Evolutionary conservation across 2,329 filamentous ascomycete genomes (phyloP).

Genomic region (Plenodomus biglobosus): DNA sequence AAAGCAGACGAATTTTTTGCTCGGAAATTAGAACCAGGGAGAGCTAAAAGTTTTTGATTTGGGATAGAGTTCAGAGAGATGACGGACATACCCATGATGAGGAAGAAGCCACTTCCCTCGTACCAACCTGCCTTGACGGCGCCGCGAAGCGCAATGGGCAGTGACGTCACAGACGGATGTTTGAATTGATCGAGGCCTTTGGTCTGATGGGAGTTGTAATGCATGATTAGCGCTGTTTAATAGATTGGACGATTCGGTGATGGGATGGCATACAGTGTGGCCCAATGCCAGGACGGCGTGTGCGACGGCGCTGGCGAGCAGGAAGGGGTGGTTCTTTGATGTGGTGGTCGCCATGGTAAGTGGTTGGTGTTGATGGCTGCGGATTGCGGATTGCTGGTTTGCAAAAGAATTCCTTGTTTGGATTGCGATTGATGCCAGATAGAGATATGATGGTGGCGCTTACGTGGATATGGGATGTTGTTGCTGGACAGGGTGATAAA

Average conservation of each 20-base stretch:
- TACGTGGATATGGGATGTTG: background rate
- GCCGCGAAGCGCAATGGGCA: slow-evolving; percentile 31
- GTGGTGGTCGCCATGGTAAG: slow-evolving; percentile 21
- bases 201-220: slow-evolving; percentile 15
- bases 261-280: slow-evolving; percentile 33
- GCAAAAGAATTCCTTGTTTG: background rate
- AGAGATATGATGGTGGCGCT: too few relatives aligned
- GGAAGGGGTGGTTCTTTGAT: slow-evolving; percentile 28
- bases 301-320: slow-evolving; percentile 30
- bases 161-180: slow-evolving; percentile 32
- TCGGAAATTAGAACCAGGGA: too few relatives aligned
- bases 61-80: background rate
- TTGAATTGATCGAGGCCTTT: slow-evolving; percentile 42
- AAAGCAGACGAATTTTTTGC: too few relatives aligned
- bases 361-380: background rate
- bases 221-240: background rate
- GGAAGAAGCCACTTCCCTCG: slow-evolving; percentile 41
- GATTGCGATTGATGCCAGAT: background rate
- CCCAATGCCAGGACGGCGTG: slow-evolving; percentile 36
- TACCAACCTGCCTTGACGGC: slow-evolving; percentile 42
- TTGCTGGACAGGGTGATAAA: background rate
- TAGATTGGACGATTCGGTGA: background rate
- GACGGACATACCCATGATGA: slow-evolving; percentile 33
- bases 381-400: too few relatives aligned
- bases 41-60: background rate